phyloP scores from a whole-genome alignment of 2,329 filamentous ascomycete species.

The Ascochyta lentis region DNA sequence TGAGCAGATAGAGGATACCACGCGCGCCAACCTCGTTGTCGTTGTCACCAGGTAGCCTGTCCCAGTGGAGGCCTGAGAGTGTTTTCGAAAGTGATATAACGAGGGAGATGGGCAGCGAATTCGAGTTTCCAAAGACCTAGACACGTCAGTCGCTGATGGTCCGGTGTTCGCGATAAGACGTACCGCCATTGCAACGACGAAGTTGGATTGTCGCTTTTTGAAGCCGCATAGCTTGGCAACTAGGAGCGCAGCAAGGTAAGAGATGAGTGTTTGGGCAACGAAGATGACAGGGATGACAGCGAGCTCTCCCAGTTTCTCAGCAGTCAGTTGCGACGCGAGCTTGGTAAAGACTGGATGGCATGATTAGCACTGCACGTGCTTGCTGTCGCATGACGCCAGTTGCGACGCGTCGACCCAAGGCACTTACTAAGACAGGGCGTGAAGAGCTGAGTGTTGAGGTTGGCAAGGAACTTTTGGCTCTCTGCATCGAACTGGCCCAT shows the following conservation, averaged over 20 bases:
- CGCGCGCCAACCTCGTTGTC: slow-evolving; percentile 93
- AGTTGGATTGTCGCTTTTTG: slow-evolving; percentile 85
- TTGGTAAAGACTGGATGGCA: slow-evolving; percentile 83
- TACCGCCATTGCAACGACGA: slow-evolving; percentile 93
- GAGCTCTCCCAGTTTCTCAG: slow-evolving; percentile 86
- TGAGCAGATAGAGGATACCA: slow-evolving; percentile 92
- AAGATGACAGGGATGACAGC: slow-evolving; percentile 97
- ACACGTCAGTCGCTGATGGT: slow-evolving; percentile 21
- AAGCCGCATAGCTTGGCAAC: slow-evolving; percentile 81
- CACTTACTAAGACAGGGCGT: slow-evolving; percentile 88
- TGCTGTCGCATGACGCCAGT: not conserved
- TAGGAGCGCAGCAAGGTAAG: slow-evolving; percentile 75
- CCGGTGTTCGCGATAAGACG: slow-evolving; percentile 29
- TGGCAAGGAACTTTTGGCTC: slow-evolving; percentile 94
- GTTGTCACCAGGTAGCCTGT: slow-evolving; percentile 87
- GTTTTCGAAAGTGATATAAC: slow-evolving; percentile 94
- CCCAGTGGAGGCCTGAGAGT: slow-evolving; percentile 90
- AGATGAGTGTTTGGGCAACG: slow-evolving; percentile 83
- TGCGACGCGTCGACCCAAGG: not conserved
- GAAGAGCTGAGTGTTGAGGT: slow-evolving; percentile 94
- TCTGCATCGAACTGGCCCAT: slow-evolving; percentile 94
- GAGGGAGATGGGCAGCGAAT: slow-evolving; percentile 94
- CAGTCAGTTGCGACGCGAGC: slow-evolving; percentile 89
- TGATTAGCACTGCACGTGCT: slow-evolving; percentile 11
- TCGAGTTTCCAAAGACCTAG: slow-evolving; percentile 93